Percentiles rank a stretch among this genome's conserved stretches.
Conservation (phyloP, 1,284 basidiomycete genomes). For the Cutaneotrichosporon sp. region DNA sequence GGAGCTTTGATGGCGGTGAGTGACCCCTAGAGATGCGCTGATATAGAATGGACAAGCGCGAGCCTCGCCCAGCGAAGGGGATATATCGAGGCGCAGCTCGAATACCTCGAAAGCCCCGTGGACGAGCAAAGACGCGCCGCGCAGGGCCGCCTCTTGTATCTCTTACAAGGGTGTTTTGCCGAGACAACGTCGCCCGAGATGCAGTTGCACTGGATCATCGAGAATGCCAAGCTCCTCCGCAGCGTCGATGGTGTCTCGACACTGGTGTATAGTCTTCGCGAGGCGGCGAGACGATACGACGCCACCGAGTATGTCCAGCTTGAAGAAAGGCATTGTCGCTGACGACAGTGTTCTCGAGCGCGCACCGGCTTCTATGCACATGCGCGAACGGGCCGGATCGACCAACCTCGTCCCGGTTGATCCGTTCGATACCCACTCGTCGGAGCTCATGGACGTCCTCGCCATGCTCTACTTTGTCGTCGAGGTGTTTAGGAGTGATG, state of each 20-base stretch:
- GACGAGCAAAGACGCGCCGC: constrained; percentile 80
- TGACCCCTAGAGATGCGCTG: constrained; percentile 38
- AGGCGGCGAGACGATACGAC: constrained; percentile 78
- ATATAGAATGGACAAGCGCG: constrained; percentile 73
- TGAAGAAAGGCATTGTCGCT: neutral
- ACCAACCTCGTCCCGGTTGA: constrained; percentile 31
- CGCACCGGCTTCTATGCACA: constrained; percentile 1
- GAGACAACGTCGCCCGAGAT: constrained; percentile 88
- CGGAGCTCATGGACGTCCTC: constrained; percentile 85
- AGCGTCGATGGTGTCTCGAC: constrained; percentile 78
- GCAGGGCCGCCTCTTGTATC: constrained; percentile 81
- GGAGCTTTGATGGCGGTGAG: constrained; percentile 68
- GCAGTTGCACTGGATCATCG: constrained; percentile 92
- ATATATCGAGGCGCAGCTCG: constrained; percentile 75
- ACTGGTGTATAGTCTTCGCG: constrained; percentile 84
- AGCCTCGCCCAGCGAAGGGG: constrained; percentile 60
- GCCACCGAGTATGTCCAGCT: constrained; percentile 33
- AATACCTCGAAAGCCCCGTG: constrained; percentile 79
- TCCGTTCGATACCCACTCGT: constrained; percentile 57
- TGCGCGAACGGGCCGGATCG: constrained; percentile 23
- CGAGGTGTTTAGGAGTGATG: constrained; percentile 85
- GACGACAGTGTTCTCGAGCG: constrained; percentile 16
- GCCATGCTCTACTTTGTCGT: constrained; percentile 92
- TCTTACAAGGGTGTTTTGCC: constrained; percentile 88
- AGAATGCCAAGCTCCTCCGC: constrained; percentile 86